Evolutionary conservation across 805 yeast genomes (phyloP).

Genomic region (Candida easanensis): DNA sequence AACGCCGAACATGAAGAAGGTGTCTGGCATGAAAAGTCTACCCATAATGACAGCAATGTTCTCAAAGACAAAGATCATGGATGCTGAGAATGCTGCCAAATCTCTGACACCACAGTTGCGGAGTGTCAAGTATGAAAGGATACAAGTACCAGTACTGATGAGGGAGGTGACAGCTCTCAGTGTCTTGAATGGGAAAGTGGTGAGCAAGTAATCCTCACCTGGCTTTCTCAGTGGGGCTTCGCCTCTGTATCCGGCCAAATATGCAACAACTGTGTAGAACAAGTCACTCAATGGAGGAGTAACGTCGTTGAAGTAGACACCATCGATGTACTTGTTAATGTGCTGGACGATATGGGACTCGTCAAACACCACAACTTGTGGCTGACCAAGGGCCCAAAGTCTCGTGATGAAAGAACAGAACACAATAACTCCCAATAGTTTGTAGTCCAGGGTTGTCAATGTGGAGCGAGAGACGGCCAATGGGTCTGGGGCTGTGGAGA

Average conservation of each 20-base stretch:
- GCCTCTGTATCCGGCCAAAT: constrained; percentile 51
- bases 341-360: constrained; percentile 43
- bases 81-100: constrained; percentile 46
- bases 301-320: constrained; percentile 64
- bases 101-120: constrained; percentile 55
- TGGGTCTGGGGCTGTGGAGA: constrained; percentile 27
- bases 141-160: constrained; percentile 50
- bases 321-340: constrained; percentile 46
- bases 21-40: constrained; percentile 47
- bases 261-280: constrained; percentile 52
- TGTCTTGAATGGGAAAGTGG: constrained; percentile 44
- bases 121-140: constrained; percentile 52
- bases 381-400: constrained; percentile 20
- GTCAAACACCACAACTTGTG: constrained; percentile 42
- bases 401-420: constrained; percentile 20
- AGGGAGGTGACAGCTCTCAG: constrained; percentile 58
- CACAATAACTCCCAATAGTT: constrained; percentile 14
- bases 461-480: background rate
- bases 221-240: constrained; percentile 18
- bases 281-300: constrained; percentile 72
- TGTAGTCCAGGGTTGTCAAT: constrained; percentile 9
- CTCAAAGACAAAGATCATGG: constrained; percentile 55
- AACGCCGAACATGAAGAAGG: constrained; percentile 42
- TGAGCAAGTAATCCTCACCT: constrained; percentile 14
- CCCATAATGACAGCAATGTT: constrained; percentile 58